phyloP scores from a whole-genome alignment of 2,329 filamentous ascomycete species.

The Ceratocystis albifundus region DNA sequence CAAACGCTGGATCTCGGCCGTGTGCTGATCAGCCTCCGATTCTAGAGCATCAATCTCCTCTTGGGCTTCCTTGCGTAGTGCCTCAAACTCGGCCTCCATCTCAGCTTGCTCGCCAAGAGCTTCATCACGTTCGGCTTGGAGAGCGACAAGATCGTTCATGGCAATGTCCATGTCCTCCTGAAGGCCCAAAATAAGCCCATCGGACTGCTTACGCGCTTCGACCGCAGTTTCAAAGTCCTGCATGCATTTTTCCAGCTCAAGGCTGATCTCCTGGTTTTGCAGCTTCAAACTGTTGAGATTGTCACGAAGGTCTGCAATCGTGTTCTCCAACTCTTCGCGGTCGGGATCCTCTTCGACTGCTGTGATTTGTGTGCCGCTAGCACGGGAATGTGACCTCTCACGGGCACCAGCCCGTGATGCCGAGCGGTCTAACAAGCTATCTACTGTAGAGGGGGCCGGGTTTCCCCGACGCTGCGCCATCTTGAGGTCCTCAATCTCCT shows the following conservation, averaged over 20 bases:
- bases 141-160: conserved; percentile 64
- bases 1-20: conserved; percentile 57
- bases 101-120: conserved; percentile 54
- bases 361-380: conserved; percentile 58
- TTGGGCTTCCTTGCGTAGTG: conserved; percentile 51
- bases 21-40: conserved; percentile 59
- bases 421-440: conserved; percentile 89
- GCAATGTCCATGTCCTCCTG: conserved; percentile 72
- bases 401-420: conserved; percentile 65
- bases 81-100: conserved; percentile 50
- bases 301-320: conserved; percentile 72
- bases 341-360: conserved; percentile 56
- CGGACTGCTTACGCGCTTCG: conserved; percentile 48
- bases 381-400: conserved; percentile 61
- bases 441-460: conserved; percentile 52
- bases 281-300: conserved; percentile 76
- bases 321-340: conserved; percentile 75
- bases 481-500: conserved; percentile 95
- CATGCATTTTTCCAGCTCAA: conserved; percentile 67
- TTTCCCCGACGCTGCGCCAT: conserved; percentile 64
- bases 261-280: conserved; percentile 77
- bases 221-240: conserved; percentile 67
- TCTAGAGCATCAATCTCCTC: conserved; percentile 57
- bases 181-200: conserved; percentile 48
- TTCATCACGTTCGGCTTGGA: conserved; percentile 80